Conservation (phyloP, 345 rosid species). For the Schrenkiella parvula region DNA sequence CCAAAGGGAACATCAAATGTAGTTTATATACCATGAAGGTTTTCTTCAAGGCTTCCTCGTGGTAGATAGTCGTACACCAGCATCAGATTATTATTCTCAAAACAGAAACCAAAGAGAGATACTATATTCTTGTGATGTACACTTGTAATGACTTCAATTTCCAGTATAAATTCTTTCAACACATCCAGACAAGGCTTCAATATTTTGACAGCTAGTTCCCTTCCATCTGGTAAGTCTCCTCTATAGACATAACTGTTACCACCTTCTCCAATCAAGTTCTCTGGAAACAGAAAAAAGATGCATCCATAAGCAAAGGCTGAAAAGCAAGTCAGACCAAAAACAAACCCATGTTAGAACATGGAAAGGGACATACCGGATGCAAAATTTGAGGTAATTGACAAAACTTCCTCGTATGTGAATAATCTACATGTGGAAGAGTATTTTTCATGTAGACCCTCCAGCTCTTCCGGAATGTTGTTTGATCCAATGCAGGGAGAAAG, state of each 20-base stretch:
- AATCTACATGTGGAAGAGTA: slow-evolving; percentile 79
- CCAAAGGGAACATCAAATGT: slow-evolving; percentile 19
- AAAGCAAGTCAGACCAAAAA: slow-evolving; percentile 5
- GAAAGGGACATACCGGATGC: slow-evolving; percentile 49
- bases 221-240: slow-evolving; percentile 81
- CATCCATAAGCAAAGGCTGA: not conserved
- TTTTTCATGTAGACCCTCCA: slow-evolving; percentile 58
- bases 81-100: slow-evolving; percentile 58
- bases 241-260: slow-evolving; percentile 87
- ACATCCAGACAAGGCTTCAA: slow-evolving; percentile 69
- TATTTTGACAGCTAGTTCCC: slow-evolving; percentile 86
- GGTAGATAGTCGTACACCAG: slow-evolving; percentile 76
- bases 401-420: slow-evolving; percentile 73
- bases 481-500: slow-evolving; percentile 41
- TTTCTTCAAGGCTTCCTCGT: slow-evolving; percentile 97
- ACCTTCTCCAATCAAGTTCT: slow-evolving; percentile 85
- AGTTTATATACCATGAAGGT: slow-evolving; percentile 62
- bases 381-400: slow-evolving; percentile 64
- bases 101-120: slow-evolving; percentile 82
- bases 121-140: slow-evolving; percentile 78
- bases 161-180: slow-evolving; percentile 68
- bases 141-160: slow-evolving; percentile 71
- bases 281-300: slow-evolving; percentile 41
- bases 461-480: slow-evolving; percentile 48
- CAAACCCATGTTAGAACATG: not conserved